Base-by-base conservation (phyloP, 2,329 filamentous ascomycete genomes). In the Trichophyton equinum region DNA sequence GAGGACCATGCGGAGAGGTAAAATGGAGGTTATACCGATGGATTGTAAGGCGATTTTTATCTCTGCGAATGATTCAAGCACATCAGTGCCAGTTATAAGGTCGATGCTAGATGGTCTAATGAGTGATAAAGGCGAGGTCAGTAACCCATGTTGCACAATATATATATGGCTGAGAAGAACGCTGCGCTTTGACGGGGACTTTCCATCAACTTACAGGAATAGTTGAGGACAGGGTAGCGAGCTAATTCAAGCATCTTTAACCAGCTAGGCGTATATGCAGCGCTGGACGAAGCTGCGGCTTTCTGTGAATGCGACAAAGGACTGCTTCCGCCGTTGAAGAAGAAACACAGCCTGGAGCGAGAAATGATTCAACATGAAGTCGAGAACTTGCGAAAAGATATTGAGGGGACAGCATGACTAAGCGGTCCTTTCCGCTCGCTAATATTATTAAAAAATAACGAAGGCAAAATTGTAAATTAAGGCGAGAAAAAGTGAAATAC, bases 161-260 rank as follows among this genome's bases (percentile, higher is more conserved):
- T 22, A 56, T 22, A 56, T 38, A 27, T 57, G 40, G 13, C 55
- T n/a, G 55, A 20, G 22, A 15, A 8, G 18, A 15, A 42, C 18
- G 27, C 27, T 3, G 51, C 27, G 20, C 22, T 36, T 36, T 20
- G 30, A 55, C 51, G 51, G 51, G 51, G 51, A 55, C 51, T 55
- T 55, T 53, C 22, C 33, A 22, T 49, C 57, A 2, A 71, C 70
- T 70, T 63, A 73, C 70, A 62, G 64, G 65, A 67, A 64, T 66
- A 68, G 64, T 64, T 66, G 64, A 62, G 64, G 63, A 64, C 60
- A 65, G 60, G 65, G 58, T 46, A 62, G 61, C 58, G 64, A 62
- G 63, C 60, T 65, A 66, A 68, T 64, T 67, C 65, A 65, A 72
- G 68, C 71, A 73, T 73, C 64, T 71, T 73, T 62, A 63, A 62